Conservation (phyloP, 805 yeast genomes). For the Ogataea pini region DNA sequence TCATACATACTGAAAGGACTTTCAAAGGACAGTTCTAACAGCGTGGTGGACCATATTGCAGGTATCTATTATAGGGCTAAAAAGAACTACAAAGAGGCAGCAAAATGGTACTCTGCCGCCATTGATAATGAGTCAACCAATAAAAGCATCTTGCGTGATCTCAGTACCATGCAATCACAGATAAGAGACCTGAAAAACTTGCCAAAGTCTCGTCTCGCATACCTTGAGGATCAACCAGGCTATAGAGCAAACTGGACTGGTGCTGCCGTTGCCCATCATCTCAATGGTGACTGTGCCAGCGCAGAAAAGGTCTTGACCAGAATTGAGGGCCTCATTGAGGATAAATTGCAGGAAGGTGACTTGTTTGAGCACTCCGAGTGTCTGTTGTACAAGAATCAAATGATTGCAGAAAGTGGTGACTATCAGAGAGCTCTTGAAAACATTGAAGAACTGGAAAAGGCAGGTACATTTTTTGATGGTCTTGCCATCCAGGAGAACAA, state of each 20-base stretch:
- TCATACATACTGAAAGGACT: constrained; percentile 61
- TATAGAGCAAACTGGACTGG: constrained; percentile 91
- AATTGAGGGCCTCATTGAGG: constrained; percentile 74
- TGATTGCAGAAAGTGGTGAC: constrained; percentile 65
- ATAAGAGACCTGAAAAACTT: constrained; percentile 68
- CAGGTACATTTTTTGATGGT: constrained; percentile 54
- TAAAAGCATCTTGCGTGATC: constrained; percentile 76
- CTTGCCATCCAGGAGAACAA: constrained; percentile 62
- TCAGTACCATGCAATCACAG: constrained; percentile 78
- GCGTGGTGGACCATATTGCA: constrained; percentile 78
- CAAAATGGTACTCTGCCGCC: constrained; percentile 74
- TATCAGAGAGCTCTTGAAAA: constrained; percentile 62
- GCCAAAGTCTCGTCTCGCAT: constrained; percentile 61
- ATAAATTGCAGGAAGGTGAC: constrained; percentile 65
- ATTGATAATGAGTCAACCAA: constrained; percentile 77
- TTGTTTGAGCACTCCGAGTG: constrained; percentile 81
- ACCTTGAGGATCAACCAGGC: constrained; percentile 74
- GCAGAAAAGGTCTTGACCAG: constrained; percentile 73
- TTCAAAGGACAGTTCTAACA: constrained; percentile 57
- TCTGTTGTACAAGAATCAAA: constrained; percentile 65
- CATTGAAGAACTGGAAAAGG: constrained; percentile 53
- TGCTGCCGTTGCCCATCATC: constrained; percentile 80
- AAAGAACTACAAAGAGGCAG: constrained; percentile 72
- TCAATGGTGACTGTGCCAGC: constrained; percentile 62
- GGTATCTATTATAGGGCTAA: constrained; percentile 79